Conservation (phyloP, 1,284 basidiomycete genomes). For the Puccinia triticina region DNA sequence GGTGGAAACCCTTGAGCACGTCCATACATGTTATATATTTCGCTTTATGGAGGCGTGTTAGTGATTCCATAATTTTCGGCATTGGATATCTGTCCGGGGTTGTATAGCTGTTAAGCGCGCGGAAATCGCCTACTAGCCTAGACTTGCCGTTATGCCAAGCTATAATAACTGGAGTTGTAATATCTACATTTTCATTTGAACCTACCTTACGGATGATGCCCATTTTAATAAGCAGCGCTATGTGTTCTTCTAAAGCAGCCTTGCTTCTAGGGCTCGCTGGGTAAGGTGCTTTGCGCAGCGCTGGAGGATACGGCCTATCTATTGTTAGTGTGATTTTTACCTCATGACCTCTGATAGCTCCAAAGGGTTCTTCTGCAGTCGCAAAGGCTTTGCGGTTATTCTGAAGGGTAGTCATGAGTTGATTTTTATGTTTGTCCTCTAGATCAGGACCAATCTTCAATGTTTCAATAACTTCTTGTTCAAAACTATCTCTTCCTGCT, state of each 20-base stretch:
- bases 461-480: neutral
- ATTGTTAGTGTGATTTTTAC: neutral
- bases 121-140: constrained; percentile 14
- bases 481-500: neutral
- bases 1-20: constrained; percentile 28
- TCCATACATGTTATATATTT: constrained; percentile 31
- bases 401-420: neutral
- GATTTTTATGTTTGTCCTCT: too few species aligned
- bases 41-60: neutral
- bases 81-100: constrained; percentile 23
- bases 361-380: neutral
- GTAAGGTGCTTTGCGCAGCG: constrained; percentile 13
- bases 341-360: constrained; percentile 1
- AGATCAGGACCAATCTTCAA: neutral
- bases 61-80: neutral
- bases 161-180: constrained; percentile 14
- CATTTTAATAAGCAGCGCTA: neutral
- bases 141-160: constrained; percentile 17
- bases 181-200: neutral
- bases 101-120: constrained; percentile 8
- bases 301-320: constrained; percentile 13
- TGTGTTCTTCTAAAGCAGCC: neutral
- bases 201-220: constrained; percentile 1
- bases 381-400: constrained; percentile 6
- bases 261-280: constrained; percentile 20